Base-by-base conservation (phyloP, 805 yeast genomes). In the Ogataea thermomethanolica region DNA sequence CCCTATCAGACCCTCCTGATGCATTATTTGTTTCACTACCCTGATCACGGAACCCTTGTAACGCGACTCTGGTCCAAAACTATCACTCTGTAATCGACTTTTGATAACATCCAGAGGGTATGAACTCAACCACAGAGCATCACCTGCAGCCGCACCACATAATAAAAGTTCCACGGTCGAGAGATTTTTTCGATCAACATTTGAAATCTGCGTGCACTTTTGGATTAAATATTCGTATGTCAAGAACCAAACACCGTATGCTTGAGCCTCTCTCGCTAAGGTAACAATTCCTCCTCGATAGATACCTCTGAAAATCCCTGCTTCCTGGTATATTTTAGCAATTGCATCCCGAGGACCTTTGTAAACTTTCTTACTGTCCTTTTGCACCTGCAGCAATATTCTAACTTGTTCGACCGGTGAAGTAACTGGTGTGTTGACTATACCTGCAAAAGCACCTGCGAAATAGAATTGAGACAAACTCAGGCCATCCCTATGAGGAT, bases 161-260 rank as follows among this genome's bases (percentile, higher is more conserved):
- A 59, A 46, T 57, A 79, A 65, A 31, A 80, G 64, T 56, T 79
- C 78, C 40, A 76, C 70, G 0, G 86, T 74, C 4, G 75, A 63
- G 23, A 80, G 66, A 11, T 76, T 71, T 20, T 67, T 59, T 44
- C 86, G 60, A 13, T 65, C 56, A 7, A 67, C 54, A 22, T 66
- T 58, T 27, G 65, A 62, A 5, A 46, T 43, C 9, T 57, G 50
- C 27, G 64, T 60, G 17, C 72, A 62, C 37, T 54, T 54, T 33
- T 62, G 63, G 53, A 81, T 74, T 40, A 81, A 61, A 33, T 61
- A 66, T 55, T 81, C 89, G 54, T 78, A 81, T 1, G 85, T 68
- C 43, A 79, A 61, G 50, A 81, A 81, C 89, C 89, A 81, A 11
- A 79, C 76, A 6, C 89, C 89, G 53, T 82, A 81, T 0, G 87